These are phyloP conservation scores for Citrus trifoliata DNA, from an alignment of 345 rosid species.

Conservation along the genomic window DNA sequence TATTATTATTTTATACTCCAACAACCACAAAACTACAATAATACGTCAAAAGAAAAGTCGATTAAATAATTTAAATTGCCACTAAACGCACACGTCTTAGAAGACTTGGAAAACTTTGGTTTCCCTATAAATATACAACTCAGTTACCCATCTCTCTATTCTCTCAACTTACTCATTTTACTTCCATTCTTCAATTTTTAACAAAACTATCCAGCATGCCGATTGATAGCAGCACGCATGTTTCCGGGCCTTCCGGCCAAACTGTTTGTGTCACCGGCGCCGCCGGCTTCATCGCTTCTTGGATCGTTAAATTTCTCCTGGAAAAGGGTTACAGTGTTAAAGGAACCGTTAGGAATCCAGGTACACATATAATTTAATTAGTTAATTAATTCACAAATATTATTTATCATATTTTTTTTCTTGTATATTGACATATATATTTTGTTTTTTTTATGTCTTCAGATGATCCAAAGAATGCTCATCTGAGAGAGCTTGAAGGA, in stretches of 20 bases:
- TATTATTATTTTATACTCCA: too few relatives aligned
- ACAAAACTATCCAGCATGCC: slow-evolving; percentile 33
- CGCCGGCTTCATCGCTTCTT: slow-evolving; percentile 95
- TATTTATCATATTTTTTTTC: too few relatives aligned
- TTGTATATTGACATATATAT: too few relatives aligned
- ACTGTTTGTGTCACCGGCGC: slow-evolving; percentile 97
- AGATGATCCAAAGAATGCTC: slow-evolving; percentile 87
- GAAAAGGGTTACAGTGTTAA: slow-evolving; percentile 76
- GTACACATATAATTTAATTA: slow-evolving; percentile 15
- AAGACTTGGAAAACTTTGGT: not conserved
- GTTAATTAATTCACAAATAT: too few relatives aligned
- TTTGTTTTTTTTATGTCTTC: not conserved
- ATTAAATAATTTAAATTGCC: too few relatives aligned
- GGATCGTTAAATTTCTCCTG: slow-evolving; percentile 84
- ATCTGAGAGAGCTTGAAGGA: slow-evolving; percentile 85
- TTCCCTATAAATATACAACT: not conserved
- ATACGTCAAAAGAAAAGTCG: too few relatives aligned
- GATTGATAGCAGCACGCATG: slow-evolving; percentile 29
- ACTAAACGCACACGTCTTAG: too few relatives aligned
- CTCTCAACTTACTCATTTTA: not conserved
- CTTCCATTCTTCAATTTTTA: not conserved
- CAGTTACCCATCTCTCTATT: not conserved
- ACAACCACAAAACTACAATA: too few relatives aligned
- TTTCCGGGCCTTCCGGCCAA: slow-evolving; percentile 48
- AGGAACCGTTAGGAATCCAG: slow-evolving; percentile 92